Base-by-base conservation (phyloP, 768 basidiomycete genomes). In the Tylopilus plumbeoviolaceoides region DNA sequence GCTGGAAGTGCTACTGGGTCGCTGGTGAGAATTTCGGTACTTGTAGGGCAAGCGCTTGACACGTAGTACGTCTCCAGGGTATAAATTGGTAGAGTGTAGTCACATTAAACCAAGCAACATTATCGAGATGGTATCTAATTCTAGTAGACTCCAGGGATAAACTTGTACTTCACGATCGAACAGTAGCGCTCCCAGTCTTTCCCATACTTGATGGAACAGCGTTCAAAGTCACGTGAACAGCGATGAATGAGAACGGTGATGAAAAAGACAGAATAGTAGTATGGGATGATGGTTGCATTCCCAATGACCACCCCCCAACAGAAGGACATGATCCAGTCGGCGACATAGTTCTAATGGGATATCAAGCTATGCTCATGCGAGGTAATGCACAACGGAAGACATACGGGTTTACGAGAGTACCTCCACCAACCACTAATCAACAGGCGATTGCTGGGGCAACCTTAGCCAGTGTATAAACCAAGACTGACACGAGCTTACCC, bases 241-340 rank as follows among this genome's bases (percentile, higher is more conserved):
- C 97, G 84, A 65, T 98, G 97, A 38, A 92, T 77, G 50, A 99
- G 83, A 20, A 98, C 95, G 42, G 80, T 80, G 64, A 95, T 85
- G 78, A 98, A 98, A 80, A 98, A 99, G 46, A 93, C 77, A 12
- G 92, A 92, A 73, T 98, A 98, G 73, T 91, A 99, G 74, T 95
- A 95, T 1, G 94, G 94, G 65, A 98, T 95, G 45, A 87, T 79
- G 28, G 85, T 85, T 15, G 84, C 78, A 5, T 80, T 73, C 23
- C 91, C 89, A 45, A 90, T 81, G 66, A 86, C 73, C 44, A 84
- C 83, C 50, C 91, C 91, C 91, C 91, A 93, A 44, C 81, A 85
- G 58, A 92, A 78, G 61, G 85, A 82, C 83, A 90, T 90, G 23
- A 75, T 73, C 89, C 90, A 93, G 70, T 97, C 94, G 56, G 93